These are phyloP conservation scores for Ustilago shanxiensis DNA, from an alignment of 1,284 basidiomycete genomes.

Conservation along the genomic window DNA sequence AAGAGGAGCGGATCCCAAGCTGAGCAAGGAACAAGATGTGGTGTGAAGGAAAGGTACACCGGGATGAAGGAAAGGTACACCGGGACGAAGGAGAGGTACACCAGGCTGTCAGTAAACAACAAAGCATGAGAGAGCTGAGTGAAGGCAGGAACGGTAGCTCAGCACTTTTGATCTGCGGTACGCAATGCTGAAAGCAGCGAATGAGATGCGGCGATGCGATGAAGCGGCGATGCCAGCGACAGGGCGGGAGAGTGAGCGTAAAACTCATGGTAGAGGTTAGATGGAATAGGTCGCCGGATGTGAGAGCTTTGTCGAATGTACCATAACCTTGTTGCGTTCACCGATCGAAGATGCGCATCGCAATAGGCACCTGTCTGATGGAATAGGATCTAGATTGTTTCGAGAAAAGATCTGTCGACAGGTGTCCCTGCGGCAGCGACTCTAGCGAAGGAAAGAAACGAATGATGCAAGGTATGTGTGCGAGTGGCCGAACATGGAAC, in stretches of 20 bases:
- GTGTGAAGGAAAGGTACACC: conserved; percentile 8
- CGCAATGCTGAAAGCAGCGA: conserved; percentile 21
- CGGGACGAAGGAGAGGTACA: conserved; percentile 6
- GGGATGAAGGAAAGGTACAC: conserved; percentile 9
- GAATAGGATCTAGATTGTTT: not conserved
- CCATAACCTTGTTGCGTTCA: conserved; percentile 8
- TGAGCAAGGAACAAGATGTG: not conserved
- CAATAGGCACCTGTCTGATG: not conserved
- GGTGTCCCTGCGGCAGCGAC: conserved; percentile 6
- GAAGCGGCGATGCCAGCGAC: conserved; percentile 3
- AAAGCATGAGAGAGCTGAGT: not conserved
- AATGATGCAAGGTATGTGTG: not conserved
- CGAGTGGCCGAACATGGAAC: conserved; percentile 2
- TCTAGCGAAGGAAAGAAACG: conserved; percentile 1
- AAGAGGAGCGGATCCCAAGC: not conserved
- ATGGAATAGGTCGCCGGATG: conserved; percentile 16
- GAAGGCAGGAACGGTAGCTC: conserved; percentile 12
- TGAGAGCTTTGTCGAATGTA: conserved; percentile 17
- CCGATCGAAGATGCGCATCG: conserved; percentile 19
- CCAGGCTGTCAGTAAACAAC: not conserved
- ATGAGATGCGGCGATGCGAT: conserved; percentile 1
- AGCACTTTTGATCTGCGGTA: conserved; percentile 26
- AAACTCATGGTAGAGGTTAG: conserved; percentile 20
- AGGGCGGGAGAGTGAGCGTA: not conserved
- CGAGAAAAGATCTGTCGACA: not conserved